Conservation (phyloP, 2,329 filamentous ascomycete genomes). For the Neophaeococcomyces mojaviensis region DNA sequence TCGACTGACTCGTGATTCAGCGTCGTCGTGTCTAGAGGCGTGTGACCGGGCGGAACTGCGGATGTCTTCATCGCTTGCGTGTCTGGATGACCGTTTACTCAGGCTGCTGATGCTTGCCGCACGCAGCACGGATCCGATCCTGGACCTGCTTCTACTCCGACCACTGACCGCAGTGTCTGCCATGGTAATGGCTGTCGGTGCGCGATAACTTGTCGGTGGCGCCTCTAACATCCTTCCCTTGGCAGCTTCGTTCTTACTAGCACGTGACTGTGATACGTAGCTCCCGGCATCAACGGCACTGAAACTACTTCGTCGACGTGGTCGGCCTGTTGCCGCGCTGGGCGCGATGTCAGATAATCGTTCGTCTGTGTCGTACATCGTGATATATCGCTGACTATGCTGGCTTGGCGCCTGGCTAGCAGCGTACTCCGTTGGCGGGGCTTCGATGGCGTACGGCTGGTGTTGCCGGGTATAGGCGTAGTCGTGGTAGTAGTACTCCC, state of each 20-base stretch:
- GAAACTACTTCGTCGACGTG: constrained; percentile 11
- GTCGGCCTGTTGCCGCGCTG: neutral
- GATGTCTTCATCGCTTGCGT: constrained; percentile 10
- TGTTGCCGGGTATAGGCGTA: neutral
- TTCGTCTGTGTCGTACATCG: constrained; percentile 20
- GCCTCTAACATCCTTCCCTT: constrained; percentile 9
- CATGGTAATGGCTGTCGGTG: constrained; percentile 18
- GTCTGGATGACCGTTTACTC: constrained; percentile 8
- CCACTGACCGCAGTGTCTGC: constrained; percentile 9
- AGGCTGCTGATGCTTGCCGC: neutral
- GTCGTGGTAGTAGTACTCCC: constrained; percentile 9
- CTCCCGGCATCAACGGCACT: constrained; percentile 14
- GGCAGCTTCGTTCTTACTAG: constrained; percentile 2
- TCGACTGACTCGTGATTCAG: constrained; percentile 1
- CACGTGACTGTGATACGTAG: constrained; percentile 9
- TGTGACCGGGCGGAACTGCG: neutral
- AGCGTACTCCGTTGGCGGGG: constrained; percentile 14
- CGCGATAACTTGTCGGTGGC: constrained; percentile 19
- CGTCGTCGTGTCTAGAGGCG: neutral
- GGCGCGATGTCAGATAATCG: constrained; percentile 11
- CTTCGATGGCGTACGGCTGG: constrained; percentile 16
- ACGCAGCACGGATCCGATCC: neutral
- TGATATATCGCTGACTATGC: constrained; percentile 14
- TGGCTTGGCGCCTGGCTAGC: constrained; percentile 7
- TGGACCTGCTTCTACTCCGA: neutral